Evolutionary conservation across 148 eudicot species (phyloP).

Genomic region (Drosera capensis): DNA sequence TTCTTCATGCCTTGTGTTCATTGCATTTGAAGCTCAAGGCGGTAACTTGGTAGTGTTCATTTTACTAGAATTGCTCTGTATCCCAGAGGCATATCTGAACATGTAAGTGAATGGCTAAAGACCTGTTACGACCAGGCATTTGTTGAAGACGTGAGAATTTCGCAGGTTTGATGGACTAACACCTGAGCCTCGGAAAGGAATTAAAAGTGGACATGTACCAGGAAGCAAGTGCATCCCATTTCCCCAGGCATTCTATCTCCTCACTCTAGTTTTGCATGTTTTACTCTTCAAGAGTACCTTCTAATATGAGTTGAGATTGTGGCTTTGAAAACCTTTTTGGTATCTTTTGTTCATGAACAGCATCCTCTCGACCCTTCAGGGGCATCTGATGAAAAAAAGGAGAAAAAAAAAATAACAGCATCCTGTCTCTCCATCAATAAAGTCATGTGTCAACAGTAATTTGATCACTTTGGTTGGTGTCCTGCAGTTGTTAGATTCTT

Average conservation of each 20-base stretch:
- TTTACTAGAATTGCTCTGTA: too few species aligned
- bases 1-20: too few species aligned
- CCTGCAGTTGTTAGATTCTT: conserved; percentile 65
- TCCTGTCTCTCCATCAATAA: too few species aligned
- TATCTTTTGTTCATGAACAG: too few species aligned
- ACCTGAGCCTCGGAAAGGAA: conserved; percentile 91
- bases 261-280: background rate
- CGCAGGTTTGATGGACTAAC: conserved; percentile 81
- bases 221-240: conserved; percentile 95
- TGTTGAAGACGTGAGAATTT: conserved; percentile 11
- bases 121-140: conserved; percentile 1
- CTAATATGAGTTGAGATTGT: background rate
- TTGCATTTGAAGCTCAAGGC: too few species aligned
- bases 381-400: too few species aligned
- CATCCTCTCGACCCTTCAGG: too few species aligned
- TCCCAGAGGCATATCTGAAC: too few species aligned
- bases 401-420: too few species aligned
- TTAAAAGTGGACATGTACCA: conserved; percentile 93
- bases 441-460: background rate
- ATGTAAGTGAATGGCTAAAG: background rate
- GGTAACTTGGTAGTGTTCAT: too few species aligned
- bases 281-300: background rate
- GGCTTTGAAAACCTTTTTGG: too few species aligned
- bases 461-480: background rate
- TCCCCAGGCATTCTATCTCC: conserved; percentile 30